Evolutionary conservation across 371 early-diverging fungal genomes (phyloP).

Genomic region (Mortierella sp.): DNA sequence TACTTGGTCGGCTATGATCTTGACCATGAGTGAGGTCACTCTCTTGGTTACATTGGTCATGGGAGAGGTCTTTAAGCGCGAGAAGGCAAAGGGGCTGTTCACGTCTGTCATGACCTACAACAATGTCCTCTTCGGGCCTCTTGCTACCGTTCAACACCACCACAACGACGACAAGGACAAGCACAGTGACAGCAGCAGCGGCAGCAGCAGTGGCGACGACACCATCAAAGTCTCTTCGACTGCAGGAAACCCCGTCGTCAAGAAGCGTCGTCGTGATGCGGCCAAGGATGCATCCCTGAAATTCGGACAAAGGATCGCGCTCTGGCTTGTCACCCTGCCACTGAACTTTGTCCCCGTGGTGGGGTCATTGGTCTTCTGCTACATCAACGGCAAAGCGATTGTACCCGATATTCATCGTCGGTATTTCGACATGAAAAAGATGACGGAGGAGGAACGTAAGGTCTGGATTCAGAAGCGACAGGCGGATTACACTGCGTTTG

Average conservation of each 20-base stretch:
- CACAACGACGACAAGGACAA: neutral
- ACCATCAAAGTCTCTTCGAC: constrained; percentile 13
- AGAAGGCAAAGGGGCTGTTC: constrained; percentile 28
- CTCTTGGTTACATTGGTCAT: constrained; percentile 35
- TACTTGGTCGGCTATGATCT: constrained; percentile 31
- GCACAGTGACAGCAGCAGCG: neutral
- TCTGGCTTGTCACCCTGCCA: constrained; percentile 36
- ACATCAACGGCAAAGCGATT: constrained; percentile 35
- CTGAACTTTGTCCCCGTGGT: constrained; percentile 36
- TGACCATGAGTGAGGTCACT: constrained; percentile 38
- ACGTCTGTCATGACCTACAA: constrained; percentile 20
- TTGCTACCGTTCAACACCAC: constrained; percentile 18
- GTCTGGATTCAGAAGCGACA: constrained; percentile 27
- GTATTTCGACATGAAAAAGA: constrained; percentile 38
- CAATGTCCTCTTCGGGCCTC: constrained; percentile 21
- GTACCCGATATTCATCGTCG: constrained; percentile 31
- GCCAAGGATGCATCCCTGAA: constrained; percentile 20
- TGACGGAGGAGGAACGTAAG: constrained; percentile 21
- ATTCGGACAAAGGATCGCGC: constrained; percentile 12
- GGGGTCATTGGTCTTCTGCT: constrained; percentile 30
- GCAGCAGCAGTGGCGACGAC: neutral
- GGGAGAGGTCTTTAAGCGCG: constrained; percentile 35
- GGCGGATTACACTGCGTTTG: constrained; percentile 27
- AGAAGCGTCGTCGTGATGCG: constrained; percentile 14
- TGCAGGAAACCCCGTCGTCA: neutral